Evolutionary conservation across 2,329 filamentous ascomycete genomes (phyloP), one percentile per base, ranked within the genome.

Genomic region (Aspergillus calidoustus): DNA sequence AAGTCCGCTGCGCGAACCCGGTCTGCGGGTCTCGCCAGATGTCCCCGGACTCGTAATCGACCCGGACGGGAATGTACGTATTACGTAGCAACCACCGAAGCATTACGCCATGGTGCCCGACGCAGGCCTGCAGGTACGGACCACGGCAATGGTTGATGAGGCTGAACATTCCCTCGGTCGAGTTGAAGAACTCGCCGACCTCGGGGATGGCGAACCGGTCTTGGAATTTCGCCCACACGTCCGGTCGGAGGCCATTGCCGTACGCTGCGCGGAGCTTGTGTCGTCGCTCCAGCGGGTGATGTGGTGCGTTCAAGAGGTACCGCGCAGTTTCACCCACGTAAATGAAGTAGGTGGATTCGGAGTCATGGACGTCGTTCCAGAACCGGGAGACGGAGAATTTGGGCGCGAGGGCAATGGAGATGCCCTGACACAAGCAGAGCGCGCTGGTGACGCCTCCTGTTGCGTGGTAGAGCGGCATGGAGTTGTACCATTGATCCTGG

Each of bases 201-300:
- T 73, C 65, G 4, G 74, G 72, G 44, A 79, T 77, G 15, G 70
- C 70, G 61, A 79, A 79, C 2, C 77, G 70, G 54, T 78, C 65
- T 19, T 75, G 71, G 59, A 79, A 79, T 0, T 67, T 69, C 57
- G 77, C 74, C 76, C 77, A 79, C 0, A 79, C 76, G 61, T 79
- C 77, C 13, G 76, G 74, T 13, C 77, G 63, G 74, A 79, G 76
- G n/a, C 77, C 77, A 54, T 79, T 79, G 13, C 77, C 76, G 73
- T 72, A 78, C 8, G 46, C 51, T 3, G 48, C 30, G 15, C 51
- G 43, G 25, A 60, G 15, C 13, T 19, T 38, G 22, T 60, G 57
- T 6, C 54, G 15, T 6, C 57, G 28, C 15, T 60, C 57, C 7
- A 49, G 44, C 2, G 57, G 57, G 9, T 28, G 19, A 8, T 50